These are phyloP conservation scores for Xylariomycetidae sp. DNA, from an alignment of 2,329 filamentous ascomycete species.

Conservation along the genomic window DNA sequence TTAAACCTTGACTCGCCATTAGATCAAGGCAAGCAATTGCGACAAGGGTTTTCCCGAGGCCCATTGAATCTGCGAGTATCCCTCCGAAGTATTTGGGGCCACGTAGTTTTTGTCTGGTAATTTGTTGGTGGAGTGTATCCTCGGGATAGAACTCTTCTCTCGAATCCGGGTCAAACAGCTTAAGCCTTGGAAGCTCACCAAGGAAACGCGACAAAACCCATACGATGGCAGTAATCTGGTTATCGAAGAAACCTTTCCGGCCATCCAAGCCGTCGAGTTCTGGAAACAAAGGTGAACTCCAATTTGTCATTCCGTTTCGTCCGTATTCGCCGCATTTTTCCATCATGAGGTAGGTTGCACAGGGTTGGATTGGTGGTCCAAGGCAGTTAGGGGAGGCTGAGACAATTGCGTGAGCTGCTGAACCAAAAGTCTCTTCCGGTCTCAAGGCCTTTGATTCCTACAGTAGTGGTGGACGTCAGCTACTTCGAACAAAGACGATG, in stretches of 20 bases:
- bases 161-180: slow-evolving; percentile 3
- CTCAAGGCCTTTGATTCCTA: too few species aligned
- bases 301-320: slow-evolving; percentile 14
- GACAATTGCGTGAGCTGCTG: slow-evolving; percentile 18
- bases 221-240: slow-evolving; percentile 24
- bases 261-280: slow-evolving; percentile 13
- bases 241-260: slow-evolving; percentile 18
- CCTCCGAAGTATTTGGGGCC: slow-evolving; percentile 20
- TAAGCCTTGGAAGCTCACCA: slow-evolving; percentile 17
- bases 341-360: slow-evolving; percentile 19
- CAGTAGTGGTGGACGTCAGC: too few species aligned
- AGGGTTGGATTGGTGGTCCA: slow-evolving; percentile 20
- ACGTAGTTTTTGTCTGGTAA: slow-evolving; percentile 8
- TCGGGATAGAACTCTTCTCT: neutral
- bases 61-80: slow-evolving; percentile 26
- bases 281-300: slow-evolving; percentile 19
- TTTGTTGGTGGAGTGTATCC: slow-evolving; percentile 2
- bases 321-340: slow-evolving; percentile 19
- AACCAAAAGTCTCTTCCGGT: slow-evolving; percentile 11
- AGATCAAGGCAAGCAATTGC: slow-evolving; percentile 17
- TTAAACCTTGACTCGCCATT: slow-evolving; percentile 15
- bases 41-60: slow-evolving; percentile 23
- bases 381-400: slow-evolving; percentile 20
- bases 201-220: slow-evolving; percentile 24
- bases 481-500: too few species aligned